A percentile compares a stretch with the other conserved stretches of the same genome.
Conservation (phyloP, 257 asterid genomes). For the Solanum chmielewskii region DNA sequence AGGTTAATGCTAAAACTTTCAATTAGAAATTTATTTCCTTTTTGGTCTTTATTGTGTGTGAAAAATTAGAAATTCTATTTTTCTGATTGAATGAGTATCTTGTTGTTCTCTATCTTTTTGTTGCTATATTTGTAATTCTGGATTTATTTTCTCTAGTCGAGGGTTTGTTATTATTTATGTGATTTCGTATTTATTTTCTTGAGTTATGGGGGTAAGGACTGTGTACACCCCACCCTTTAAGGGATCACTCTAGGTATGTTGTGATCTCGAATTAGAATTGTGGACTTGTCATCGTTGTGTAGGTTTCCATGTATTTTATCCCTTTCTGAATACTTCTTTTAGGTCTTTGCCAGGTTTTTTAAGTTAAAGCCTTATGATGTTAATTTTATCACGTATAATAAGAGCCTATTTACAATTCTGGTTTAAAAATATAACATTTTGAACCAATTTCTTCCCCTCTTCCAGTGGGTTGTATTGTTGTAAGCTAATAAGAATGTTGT, state of each 20-base stretch:
- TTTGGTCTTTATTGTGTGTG: background rate
- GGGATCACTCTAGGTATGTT: background rate
- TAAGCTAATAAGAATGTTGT: background rate
- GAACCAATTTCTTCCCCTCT: background rate
- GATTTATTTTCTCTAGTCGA: background rate
- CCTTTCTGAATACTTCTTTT: background rate
- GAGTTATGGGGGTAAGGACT: background rate
- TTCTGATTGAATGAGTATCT: background rate
- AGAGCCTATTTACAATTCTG: background rate
- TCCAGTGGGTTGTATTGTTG: background rate
- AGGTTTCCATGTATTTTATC: background rate
- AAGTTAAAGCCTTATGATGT: background rate
- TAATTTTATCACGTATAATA: background rate
- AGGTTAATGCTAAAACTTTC: background rate
- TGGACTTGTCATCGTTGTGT: background rate
- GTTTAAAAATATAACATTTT: background rate
- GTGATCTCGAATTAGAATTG: background rate
- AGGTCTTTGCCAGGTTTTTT: background rate
- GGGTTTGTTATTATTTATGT: background rate
- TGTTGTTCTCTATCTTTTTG: background rate
- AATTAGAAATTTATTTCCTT: background rate
- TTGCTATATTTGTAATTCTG: background rate
- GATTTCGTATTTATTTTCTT: background rate
- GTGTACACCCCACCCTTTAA: background rate
- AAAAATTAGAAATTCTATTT: background rate